Evolutionary conservation across 2,329 filamentous ascomycete species (phyloP).

Genomic region (Fonsecaea multimorphosa): DNA sequence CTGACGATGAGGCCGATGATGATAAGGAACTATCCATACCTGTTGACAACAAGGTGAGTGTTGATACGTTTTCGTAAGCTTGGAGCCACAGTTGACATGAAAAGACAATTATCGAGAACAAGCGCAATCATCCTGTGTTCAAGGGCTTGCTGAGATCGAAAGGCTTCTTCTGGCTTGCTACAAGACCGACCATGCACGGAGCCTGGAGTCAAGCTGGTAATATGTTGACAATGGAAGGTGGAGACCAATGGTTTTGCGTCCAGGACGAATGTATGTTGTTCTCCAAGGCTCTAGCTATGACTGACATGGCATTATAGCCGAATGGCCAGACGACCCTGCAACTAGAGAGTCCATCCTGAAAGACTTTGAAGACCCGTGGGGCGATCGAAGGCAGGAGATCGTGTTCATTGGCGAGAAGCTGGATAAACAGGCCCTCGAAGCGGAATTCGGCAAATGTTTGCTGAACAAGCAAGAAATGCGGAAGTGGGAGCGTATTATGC

Average conservation of each 20-base stretch:
- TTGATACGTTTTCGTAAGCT: too few species aligned
- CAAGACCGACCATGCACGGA: slow-evolving; percentile 50
- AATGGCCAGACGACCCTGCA: slow-evolving; percentile 58
- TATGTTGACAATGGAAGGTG: slow-evolving; percentile 52
- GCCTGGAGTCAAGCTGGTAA: slow-evolving; percentile 55
- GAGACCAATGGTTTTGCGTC: slow-evolving; percentile 58
- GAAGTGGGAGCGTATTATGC: slow-evolving; percentile 62
- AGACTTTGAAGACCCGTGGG: slow-evolving; percentile 64
- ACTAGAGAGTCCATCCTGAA: slow-evolving; percentile 54
- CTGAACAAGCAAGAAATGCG: slow-evolving; percentile 65
- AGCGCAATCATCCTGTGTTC: slow-evolving; percentile 44
- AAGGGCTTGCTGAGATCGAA: slow-evolving; percentile 51
- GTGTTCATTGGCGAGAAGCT: slow-evolving; percentile 75
- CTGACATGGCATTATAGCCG: slow-evolving; percentile 46
- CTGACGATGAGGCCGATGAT: too few species aligned
- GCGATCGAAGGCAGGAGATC: slow-evolving; percentile 72
- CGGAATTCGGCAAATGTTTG: slow-evolving; percentile 65
- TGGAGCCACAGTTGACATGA: slow-evolving; percentile 41
- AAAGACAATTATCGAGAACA: slow-evolving; percentile 31
- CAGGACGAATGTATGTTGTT: slow-evolving; percentile 28
- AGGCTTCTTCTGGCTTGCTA: slow-evolving; percentile 54
- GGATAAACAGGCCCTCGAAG: slow-evolving; percentile 58
- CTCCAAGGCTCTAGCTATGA: background rate
- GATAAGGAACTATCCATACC: too few species aligned
- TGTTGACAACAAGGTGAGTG: too few species aligned